Evolutionary conservation across 257 asterid genomes (phyloP).

Genomic region (Solanum chiquidenum): DNA sequence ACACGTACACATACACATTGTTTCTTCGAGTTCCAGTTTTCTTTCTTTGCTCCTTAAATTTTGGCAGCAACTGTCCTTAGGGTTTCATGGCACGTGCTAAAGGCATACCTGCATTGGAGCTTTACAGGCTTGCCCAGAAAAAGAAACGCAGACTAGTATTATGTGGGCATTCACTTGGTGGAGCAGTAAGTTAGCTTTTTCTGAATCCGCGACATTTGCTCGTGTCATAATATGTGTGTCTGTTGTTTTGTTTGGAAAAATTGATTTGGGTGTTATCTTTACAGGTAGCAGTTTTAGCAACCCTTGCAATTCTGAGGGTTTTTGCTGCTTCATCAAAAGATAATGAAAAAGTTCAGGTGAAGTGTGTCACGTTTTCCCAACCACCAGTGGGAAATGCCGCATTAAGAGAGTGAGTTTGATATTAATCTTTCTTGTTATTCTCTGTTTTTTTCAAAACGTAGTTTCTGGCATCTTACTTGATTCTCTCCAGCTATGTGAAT

Average conservation of each 20-base stretch:
- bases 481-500: conserved; percentile 66
- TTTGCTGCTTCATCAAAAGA: conserved; percentile 74
- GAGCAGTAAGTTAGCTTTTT: conserved; percentile 39
- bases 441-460: not conserved
- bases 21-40: not conserved
- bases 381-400: conserved; percentile 99
- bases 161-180: conserved; percentile 97
- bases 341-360: conserved; percentile 76
- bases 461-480: not conserved
- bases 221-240: not conserved
- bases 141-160: conserved; percentile 78
- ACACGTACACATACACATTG: not conserved
- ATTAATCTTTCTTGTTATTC: not conserved
- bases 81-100: conserved; percentile 99
- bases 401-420: conserved; percentile 66
- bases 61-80: conserved; percentile 25
- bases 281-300: conserved; percentile 94
- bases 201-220: not conserved
- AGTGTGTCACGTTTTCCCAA: conserved; percentile 97
- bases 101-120: conserved; percentile 94
- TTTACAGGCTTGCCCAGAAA: conserved; percentile 91
- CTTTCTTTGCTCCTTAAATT: not conserved
- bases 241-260: not conserved
- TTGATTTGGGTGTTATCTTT: not conserved
- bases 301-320: conserved; percentile 91